A percentile compares a stretch with the other conserved stretches of the same genome.
These are phyloP conservation scores for Tremella mesenterica DNA, from an alignment of 768 basidiomycete species.

Conservation along the genomic window DNA sequence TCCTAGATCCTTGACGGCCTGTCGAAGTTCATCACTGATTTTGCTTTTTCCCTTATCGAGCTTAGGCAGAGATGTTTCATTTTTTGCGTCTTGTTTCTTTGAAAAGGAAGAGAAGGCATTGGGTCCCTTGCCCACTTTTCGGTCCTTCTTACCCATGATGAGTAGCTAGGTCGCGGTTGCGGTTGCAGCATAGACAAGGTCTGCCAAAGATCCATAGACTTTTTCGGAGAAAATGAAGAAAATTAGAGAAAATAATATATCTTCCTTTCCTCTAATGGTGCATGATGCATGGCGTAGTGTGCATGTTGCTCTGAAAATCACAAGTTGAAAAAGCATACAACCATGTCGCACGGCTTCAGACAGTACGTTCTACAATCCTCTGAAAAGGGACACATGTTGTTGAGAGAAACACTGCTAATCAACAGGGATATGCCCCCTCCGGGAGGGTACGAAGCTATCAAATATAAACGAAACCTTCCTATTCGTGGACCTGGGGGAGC, in stretches of 20 bases:
- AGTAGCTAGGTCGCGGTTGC: no score
- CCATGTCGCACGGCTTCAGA: conserved; percentile 1
- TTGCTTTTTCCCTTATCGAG: conserved; percentile 9
- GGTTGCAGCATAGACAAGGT: background rate
- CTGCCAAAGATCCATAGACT: conserved; percentile 11
- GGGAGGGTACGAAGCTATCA: conserved; percentile 84
- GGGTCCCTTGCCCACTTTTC: background rate
- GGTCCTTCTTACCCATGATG: background rate
- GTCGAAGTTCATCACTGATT: conserved; percentile 23
- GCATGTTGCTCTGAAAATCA: no score
- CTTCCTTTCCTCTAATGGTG: conserved; percentile 2
- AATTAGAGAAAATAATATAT: background rate
- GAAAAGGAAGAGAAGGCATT: background rate
- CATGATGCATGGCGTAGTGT: no score
- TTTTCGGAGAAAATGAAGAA: conserved; percentile 4
- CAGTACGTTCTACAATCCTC: background rate
- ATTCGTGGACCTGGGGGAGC: conserved; percentile 60
- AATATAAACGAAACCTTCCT: conserved; percentile 93
- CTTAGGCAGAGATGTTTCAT: background rate
- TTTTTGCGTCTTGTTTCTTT: background rate
- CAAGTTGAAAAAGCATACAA: background rate
- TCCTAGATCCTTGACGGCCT: conserved; percentile 40
- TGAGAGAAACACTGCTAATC: background rate
- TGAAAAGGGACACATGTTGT: no score
- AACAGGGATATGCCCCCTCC: conserved; percentile 86